Conservation (phyloP, 2,329 filamentous ascomycete species). For the Thermothelomyces thermophilus region DNA sequence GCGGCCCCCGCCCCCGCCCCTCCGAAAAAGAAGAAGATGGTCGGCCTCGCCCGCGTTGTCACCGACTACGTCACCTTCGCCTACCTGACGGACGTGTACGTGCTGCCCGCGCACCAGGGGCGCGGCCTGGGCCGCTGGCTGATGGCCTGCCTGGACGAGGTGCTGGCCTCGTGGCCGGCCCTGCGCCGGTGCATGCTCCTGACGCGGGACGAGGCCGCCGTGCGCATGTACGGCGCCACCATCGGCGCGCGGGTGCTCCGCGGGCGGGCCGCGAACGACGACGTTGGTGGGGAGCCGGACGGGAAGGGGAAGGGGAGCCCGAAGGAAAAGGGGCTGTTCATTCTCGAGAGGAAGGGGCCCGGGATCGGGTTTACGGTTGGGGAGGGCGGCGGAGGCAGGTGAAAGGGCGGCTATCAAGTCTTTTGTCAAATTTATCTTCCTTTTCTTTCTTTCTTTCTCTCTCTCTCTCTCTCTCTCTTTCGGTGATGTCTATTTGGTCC, state of each 20-base stretch:
- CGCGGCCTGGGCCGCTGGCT: conserved; percentile 60
- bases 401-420: background rate
- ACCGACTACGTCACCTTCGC: conserved; percentile 64
- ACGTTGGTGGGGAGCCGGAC: background rate
- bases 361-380: background rate
- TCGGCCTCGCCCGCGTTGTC: conserved; percentile 32
- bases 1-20: no score
- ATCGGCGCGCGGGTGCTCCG: conserved; percentile 41
- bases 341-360: conserved; percentile 11
- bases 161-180: conserved; percentile 48
- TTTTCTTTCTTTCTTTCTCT: no score
- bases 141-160: conserved; percentile 53
- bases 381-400: no score
- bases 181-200: conserved; percentile 55
- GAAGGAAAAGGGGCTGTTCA: conserved; percentile 33
- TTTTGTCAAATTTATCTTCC: background rate
- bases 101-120: conserved; percentile 53
- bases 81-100: conserved; percentile 64
- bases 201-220: conserved; percentile 32
- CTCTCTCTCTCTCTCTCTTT: no score
- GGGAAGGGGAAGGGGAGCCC: conserved; percentile 33
- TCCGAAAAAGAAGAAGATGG: conserved; percentile 1
- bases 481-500: no score
- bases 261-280: no score
- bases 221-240: conserved; percentile 42